These are phyloP conservation scores for Trichoderma gracile DNA, from an alignment of 2,329 filamentous ascomycete species.

Conservation along the genomic window DNA sequence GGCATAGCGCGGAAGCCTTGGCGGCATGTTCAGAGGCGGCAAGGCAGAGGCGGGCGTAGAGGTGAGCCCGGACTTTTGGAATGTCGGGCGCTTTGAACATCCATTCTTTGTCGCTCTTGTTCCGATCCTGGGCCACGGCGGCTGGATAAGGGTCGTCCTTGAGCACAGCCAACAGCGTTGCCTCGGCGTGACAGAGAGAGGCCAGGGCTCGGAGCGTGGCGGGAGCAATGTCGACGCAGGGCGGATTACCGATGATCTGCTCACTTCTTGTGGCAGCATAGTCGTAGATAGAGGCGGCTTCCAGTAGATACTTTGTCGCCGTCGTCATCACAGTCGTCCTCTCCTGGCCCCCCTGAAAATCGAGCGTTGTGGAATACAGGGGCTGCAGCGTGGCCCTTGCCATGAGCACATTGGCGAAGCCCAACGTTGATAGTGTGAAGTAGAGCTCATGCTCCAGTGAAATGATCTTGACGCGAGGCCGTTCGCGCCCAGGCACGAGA, in stretches of 20 bases:
- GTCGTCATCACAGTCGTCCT: slow-evolving; percentile 68
- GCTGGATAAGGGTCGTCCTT: slow-evolving; percentile 95
- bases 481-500: slow-evolving; percentile 64
- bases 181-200: slow-evolving; percentile 77
- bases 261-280: slow-evolving; percentile 64
- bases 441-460: slow-evolving; percentile 81
- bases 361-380: slow-evolving; percentile 66
- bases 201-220: slow-evolving; percentile 57
- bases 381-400: slow-evolving; percentile 72
- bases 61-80: slow-evolving; percentile 81
- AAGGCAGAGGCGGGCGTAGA: slow-evolving; percentile 85
- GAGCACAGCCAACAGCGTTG: slow-evolving; percentile 82
- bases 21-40: slow-evolving; percentile 85
- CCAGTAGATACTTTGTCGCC: slow-evolving; percentile 75
- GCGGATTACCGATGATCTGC: slow-evolving; percentile 41
- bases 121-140: slow-evolving; percentile 76
- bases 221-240: slow-evolving; percentile 56
- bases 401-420: slow-evolving; percentile 69
- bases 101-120: slow-evolving; percentile 86
- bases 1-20: slow-evolving; percentile 61
- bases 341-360: slow-evolving; percentile 63
- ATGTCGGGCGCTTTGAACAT: slow-evolving; percentile 92
- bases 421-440: slow-evolving; percentile 76
- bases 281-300: slow-evolving; percentile 75
- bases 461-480: slow-evolving; percentile 65